phyloP scores from a whole-genome alignment of 805 yeast species.

The Candida fluviatilis region DNA sequence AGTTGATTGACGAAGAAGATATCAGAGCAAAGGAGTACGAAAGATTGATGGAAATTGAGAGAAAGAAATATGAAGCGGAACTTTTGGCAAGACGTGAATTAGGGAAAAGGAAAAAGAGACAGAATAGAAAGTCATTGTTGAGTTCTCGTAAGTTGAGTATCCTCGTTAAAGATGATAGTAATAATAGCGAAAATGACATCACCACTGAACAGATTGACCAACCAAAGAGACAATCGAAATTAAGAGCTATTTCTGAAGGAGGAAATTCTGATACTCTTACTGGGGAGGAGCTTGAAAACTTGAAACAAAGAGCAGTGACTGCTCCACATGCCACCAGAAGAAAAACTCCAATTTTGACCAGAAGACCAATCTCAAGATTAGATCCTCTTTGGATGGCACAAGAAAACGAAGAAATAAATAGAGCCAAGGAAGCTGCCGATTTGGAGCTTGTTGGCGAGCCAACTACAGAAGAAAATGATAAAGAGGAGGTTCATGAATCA shows the following conservation, averaged over 20 bases:
- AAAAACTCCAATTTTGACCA: slow-evolving; percentile 37
- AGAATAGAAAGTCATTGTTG: slow-evolving; percentile 36
- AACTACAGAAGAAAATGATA: not conserved
- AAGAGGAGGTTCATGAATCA: slow-evolving; percentile 7
- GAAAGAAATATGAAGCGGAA: slow-evolving; percentile 51
- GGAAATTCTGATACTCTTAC: slow-evolving; percentile 34
- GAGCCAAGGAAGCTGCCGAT: slow-evolving; percentile 40
- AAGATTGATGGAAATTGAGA: slow-evolving; percentile 42
- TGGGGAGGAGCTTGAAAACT: slow-evolving; percentile 39
- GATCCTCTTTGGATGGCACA: slow-evolving; percentile 55
- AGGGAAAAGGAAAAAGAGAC: slow-evolving; percentile 43
- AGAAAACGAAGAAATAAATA: slow-evolving; percentile 43
- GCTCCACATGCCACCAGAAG: slow-evolving; percentile 33
- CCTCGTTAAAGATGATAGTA: slow-evolving; percentile 31
- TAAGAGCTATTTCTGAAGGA: slow-evolving; percentile 35
- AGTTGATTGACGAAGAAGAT: slow-evolving; percentile 40
- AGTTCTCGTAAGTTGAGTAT: slow-evolving; percentile 35
- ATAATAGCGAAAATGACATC: slow-evolving; percentile 24
- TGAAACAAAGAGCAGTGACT: slow-evolving; percentile 46
- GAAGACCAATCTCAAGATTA: slow-evolving; percentile 53
- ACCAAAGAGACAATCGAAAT: slow-evolving; percentile 35
- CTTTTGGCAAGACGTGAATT: slow-evolving; percentile 42
- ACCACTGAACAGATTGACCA: slow-evolving; percentile 27
- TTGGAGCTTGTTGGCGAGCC: slow-evolving; percentile 26
- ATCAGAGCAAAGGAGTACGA: slow-evolving; percentile 42